Evolutionary conservation across 2,329 filamentous ascomycete species (phyloP), one percentile per base, ranked within the genome.

Genomic region (Cercospora sp.): DNA sequence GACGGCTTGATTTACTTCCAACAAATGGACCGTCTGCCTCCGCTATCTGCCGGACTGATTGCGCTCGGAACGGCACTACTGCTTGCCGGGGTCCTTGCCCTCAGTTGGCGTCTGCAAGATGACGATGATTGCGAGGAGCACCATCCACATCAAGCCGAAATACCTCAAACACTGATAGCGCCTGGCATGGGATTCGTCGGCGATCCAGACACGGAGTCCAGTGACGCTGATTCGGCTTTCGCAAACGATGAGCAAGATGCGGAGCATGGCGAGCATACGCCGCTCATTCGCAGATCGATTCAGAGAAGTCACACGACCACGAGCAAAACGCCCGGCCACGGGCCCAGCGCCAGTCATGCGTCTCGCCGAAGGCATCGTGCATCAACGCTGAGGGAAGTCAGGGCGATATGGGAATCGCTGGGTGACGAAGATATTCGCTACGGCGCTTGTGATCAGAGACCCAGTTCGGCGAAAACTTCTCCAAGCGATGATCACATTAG

Each of bases 1-100:
- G 95, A 99, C 80, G 95, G 95, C 33, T 85, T 99, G 73, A 97
- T 99, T 75, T 99, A 98, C 81, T 99, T 98, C 82, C 87, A 91
- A 74, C 95, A 99, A 80, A 91, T 90, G 63, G 90, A 93, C 71
- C 86, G 91, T 65, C 88, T 99, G 70, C 89, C 90, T 16, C 85
- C 88, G 0, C 81, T 95, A 2, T 90, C 92, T 75, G 94, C 91
- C 16, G 88, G 89, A 42, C 86, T 96, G 67, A 96, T 98, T 70
- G 88, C 93, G 0, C 80, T 99, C 1, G 95, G 95, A 10, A 98
- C 94, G 0, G 84, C 89, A 33, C 91, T 99, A 63, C 84, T 99
- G 18, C 86, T 99, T 0, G 88, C 89, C 0, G 95, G 95, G 53
- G 95, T 99, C 1, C 84, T 98, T 16, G 93, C 93, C 48, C 84